These are phyloP conservation scores for Ambrosiella cleistominuta DNA, from an alignment of 2,329 filamentous ascomycete species.

Conservation along the genomic window DNA sequence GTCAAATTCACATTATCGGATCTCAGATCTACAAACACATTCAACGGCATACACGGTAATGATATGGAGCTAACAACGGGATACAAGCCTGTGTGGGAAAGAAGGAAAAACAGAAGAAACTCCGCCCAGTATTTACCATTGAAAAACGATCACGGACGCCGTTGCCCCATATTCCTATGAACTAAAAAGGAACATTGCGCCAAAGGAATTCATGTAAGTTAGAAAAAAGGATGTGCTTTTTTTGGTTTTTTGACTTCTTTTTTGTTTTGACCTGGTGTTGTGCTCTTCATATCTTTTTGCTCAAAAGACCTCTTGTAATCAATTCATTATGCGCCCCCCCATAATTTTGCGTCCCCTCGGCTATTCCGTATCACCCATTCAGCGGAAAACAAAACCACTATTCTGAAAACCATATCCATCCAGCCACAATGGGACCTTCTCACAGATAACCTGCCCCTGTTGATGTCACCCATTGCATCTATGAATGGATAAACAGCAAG, in stretches of 20 bases:
- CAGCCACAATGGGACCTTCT: not conserved
- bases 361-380: not conserved
- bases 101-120: not conserved
- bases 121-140: not conserved
- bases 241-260: constrained; percentile 12
- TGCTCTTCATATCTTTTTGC: constrained; percentile 10
- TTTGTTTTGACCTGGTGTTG: constrained; percentile 7
- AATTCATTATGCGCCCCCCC: constrained; percentile 10
- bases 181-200: too few species aligned
- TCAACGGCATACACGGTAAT: not conserved
- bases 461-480: too few species aligned
- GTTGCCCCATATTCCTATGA: not conserved
- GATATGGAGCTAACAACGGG: not conserved
- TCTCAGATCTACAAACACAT: too few species aligned
- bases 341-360: not conserved
- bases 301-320: constrained; percentile 13
- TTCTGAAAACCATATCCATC: not conserved
- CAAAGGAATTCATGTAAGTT: not conserved
- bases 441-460: not conserved
- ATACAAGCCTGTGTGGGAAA: too few species aligned
- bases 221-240: not conserved
- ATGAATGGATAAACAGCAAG: too few species aligned
- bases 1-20: too few species aligned
- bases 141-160: not conserved
- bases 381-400: not conserved